These are phyloP conservation scores for Magnolia changhungtana DNA, from an alignment of 164 flowering plant genomes.

Conservation along the genomic window DNA sequence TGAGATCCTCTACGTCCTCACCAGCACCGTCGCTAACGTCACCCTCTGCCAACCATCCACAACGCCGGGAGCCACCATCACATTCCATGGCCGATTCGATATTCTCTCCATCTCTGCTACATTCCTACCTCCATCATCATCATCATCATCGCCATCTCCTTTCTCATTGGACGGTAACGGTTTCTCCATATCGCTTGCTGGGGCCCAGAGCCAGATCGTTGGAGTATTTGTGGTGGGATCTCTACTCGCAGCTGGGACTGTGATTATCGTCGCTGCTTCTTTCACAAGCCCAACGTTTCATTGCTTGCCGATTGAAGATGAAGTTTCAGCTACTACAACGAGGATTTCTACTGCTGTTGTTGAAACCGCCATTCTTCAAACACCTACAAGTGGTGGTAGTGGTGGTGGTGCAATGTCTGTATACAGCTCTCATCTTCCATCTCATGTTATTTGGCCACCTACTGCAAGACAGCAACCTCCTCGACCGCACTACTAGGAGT, in stretches of 20 bases:
- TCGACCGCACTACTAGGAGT: conserved; percentile 24
- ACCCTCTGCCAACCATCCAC: conserved; percentile 64
- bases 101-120: conserved; percentile 67
- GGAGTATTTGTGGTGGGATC: no score
- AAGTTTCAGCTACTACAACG: no score
- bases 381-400: no score
- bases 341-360: no score
- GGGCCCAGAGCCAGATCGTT: no score
- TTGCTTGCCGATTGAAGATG: no score
- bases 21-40: conserved; percentile 66
- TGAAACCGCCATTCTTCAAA: no score
- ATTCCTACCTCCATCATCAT: conserved; percentile 27
- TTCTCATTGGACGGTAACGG: conserved; percentile 13
- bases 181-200: no score
- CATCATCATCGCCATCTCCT: conserved; percentile 7
- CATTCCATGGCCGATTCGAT: conserved; percentile 73
- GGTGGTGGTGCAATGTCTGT: no score
- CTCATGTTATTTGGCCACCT: conserved; percentile 69
- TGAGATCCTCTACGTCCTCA: conserved; percentile 53
- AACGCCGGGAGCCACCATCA: conserved; percentile 48
- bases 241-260: no score
- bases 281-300: no score
- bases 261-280: no score
- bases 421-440: conserved; percentile 40
- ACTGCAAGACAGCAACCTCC: conserved; percentile 44